Evolutionary conservation across 2,329 filamentous ascomycete genomes (phyloP).

Genomic region (Calonectria montana): DNA sequence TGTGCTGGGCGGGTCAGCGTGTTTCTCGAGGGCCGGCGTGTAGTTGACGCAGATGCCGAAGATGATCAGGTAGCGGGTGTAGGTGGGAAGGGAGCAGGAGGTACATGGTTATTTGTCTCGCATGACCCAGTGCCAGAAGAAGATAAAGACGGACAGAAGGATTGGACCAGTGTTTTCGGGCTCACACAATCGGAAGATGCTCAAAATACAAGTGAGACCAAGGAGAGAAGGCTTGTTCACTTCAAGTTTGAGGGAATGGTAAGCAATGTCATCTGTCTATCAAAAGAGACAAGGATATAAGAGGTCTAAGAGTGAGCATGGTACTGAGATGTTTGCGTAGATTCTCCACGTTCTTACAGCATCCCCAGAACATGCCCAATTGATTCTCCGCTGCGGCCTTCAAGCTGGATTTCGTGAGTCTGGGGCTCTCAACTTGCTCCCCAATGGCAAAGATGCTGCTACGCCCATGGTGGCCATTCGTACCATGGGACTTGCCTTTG

Average conservation of each 20-base stretch:
- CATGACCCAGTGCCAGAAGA: slow-evolving; percentile 73
- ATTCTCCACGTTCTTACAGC: slow-evolving; percentile 90
- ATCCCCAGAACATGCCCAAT: slow-evolving; percentile 79
- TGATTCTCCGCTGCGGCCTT: slow-evolving; percentile 79
- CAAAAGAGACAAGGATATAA: neutral
- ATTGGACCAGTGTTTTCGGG: slow-evolving; percentile 46
- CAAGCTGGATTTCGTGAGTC: slow-evolving; percentile 91
- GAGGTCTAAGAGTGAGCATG: neutral
- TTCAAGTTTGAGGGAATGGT: slow-evolving; percentile 98
- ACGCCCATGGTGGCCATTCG: slow-evolving; percentile 86
- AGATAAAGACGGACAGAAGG: slow-evolving; percentile 41
- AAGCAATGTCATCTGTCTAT: slow-evolving; percentile 49
- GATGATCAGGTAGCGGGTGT: slow-evolving; percentile 64
- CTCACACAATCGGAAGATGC: slow-evolving; percentile 40
- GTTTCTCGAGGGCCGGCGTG: slow-evolving; percentile 82
- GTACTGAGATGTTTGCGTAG: slow-evolving; percentile 58
- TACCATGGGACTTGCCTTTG: slow-evolving; percentile 83
- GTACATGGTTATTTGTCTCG: slow-evolving; percentile 88
- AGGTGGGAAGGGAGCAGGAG: slow-evolving; percentile 87
- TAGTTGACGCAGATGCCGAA: slow-evolving; percentile 29
- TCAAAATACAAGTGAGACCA: slow-evolving; percentile 37
- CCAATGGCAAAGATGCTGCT: slow-evolving; percentile 47
- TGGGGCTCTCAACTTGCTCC: slow-evolving; percentile 77
- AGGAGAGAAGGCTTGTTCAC: slow-evolving; percentile 70
- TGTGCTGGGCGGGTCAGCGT: slow-evolving; percentile 90